Percentiles rank a stretch among this genome's conserved stretches.
These are phyloP conservation scores for Ormosia semicastrata DNA, from an alignment of 306 rosid species.

Conservation along the genomic window DNA sequence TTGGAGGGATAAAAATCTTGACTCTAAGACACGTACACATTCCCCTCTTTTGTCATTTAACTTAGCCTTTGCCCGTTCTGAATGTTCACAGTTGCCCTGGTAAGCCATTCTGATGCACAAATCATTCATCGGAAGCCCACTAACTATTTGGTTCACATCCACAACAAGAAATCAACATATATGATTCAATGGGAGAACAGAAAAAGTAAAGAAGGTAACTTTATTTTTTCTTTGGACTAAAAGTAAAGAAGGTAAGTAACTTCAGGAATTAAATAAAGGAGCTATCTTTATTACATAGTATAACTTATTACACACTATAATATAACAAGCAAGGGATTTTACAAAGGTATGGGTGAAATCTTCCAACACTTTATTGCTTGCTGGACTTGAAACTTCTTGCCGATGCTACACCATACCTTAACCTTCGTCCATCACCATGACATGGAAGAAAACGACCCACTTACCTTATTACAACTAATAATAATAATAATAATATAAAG, in stretches of 20 bases:
- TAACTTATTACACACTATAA: constrained; percentile 14
- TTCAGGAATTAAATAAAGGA: background rate
- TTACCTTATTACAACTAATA: constrained; percentile 42
- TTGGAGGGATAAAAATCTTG: background rate
- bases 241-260: background rate
- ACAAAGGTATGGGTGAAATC: background rate
- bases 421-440: background rate
- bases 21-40: background rate
- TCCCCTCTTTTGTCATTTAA: background rate
- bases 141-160: background rate
- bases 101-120: background rate
- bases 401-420: constrained; percentile 14
- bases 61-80: background rate
- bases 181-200: background rate
- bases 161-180: background rate
- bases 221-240: background rate
- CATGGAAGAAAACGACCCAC: constrained; percentile 16
- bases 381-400: background rate
- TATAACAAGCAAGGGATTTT: background rate
- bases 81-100: background rate
- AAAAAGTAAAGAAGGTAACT: background rate
- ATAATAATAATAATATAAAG: background rate
- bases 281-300: background rate
- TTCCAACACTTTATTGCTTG: background rate
- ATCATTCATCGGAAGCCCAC: background rate